phyloP scores from a whole-genome alignment of 176 grass and related monocot genomes.

The Oryza coarctata region DNA sequence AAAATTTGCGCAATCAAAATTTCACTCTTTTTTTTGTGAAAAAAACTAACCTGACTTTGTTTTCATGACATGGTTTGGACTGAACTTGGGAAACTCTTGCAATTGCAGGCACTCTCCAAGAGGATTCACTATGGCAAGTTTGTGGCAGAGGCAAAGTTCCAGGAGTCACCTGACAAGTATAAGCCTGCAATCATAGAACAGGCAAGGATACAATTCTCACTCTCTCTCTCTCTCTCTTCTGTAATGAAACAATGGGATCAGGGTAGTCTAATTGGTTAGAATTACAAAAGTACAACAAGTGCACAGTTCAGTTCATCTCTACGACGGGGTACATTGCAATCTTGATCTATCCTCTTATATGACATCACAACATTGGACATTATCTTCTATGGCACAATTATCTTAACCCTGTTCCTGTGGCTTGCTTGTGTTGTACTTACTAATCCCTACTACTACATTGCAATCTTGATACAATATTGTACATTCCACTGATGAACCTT shows the following conservation, averaged over 20 bases:
- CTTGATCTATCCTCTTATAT: not conserved
- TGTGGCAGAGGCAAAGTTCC: slow-evolving; percentile 68
- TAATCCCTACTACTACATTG: not conserved
- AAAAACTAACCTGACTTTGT: not conserved
- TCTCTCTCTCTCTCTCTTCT: not conserved
- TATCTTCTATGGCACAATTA: too few relatives aligned
- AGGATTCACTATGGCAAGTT: slow-evolving; percentile 75
- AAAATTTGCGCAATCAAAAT: not conserved
- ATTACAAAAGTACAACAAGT: not conserved
- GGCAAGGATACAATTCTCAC: slow-evolving; percentile 23
- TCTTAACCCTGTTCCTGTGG: too few relatives aligned
- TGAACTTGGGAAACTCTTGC: not conserved
- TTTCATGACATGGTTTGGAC: not conserved
- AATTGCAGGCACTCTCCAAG: slow-evolving; percentile 63
- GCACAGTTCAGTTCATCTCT: not conserved
- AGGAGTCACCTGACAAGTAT: slow-evolving; percentile 32
- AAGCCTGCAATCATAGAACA: slow-evolving; percentile 54
- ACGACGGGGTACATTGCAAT: not conserved
- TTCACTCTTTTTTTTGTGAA: not conserved
- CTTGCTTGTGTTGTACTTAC: too few relatives aligned
- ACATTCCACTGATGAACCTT: not conserved
- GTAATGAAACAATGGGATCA: not conserved
- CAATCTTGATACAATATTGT: not conserved
- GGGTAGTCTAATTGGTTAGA: not conserved
- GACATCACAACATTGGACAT: not conserved